These are phyloP conservation scores for Alnus glutinosa DNA, from an alignment of 306 rosid genomes.

Conservation along the genomic window DNA sequence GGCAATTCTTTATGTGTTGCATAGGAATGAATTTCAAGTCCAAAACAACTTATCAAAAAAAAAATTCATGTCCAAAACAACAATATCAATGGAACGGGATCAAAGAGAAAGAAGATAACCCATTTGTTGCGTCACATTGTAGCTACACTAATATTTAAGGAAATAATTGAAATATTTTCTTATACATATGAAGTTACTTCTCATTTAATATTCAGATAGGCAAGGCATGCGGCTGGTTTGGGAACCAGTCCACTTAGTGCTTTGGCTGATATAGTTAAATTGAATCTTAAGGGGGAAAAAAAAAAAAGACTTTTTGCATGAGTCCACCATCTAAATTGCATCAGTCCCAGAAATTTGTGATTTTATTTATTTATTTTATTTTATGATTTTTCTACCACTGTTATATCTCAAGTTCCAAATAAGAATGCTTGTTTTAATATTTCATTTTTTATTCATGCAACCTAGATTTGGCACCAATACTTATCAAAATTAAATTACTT, in stretches of 20 bases:
- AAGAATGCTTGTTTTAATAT: neutral
- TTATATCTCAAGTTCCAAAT: neutral
- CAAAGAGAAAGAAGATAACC: neutral
- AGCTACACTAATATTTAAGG: neutral
- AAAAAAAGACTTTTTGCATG: neutral
- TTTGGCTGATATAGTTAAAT: neutral
- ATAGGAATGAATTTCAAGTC: neutral
- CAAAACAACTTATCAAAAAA: neutral
- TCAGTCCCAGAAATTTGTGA: neutral
- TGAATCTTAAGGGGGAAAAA: neutral
- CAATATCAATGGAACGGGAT: neutral
- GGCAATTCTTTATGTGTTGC: neutral
- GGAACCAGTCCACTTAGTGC: neutral
- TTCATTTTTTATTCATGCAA: conserved; percentile 10
- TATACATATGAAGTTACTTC: neutral
- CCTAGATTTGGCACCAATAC: conserved; percentile 3
- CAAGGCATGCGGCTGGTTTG: neutral
- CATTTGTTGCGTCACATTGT: neutral
- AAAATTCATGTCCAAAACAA: neutral
- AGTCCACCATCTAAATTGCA: neutral
- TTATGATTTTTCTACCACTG: neutral
- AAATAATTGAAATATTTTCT: neutral
- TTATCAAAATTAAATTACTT: too few species aligned
- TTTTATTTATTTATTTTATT: neutral
- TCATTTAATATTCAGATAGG: neutral